phyloP scores from a whole-genome alignment of 2,329 filamentous ascomycete genomes.

The Zasmidium citrigriseum region DNA sequence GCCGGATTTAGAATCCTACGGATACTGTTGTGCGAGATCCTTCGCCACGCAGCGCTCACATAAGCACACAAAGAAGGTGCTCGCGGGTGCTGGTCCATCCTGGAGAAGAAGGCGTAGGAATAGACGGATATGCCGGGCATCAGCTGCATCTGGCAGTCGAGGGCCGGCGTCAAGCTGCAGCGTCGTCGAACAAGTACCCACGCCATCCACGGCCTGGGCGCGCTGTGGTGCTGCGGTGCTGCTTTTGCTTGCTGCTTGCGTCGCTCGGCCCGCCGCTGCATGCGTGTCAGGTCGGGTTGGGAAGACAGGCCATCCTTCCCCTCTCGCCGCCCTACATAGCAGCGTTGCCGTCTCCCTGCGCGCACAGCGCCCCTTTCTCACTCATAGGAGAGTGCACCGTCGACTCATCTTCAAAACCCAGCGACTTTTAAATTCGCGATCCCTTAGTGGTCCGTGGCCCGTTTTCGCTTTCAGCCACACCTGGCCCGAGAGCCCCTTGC shows the following conservation, averaged over 20 bases:
- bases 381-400: neutral
- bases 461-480: constrained; percentile 3
- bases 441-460: neutral
- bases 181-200: neutral
- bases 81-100: neutral
- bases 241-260: neutral
- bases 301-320: neutral
- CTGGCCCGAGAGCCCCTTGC: neutral
- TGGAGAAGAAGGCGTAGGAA: too few species aligned
- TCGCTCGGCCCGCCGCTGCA: neutral
- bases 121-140: too few species aligned
- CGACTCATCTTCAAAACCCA: neutral
- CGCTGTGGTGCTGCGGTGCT: neutral
- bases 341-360: neutral
- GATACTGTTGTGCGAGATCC: neutral
- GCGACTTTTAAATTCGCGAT: neutral
- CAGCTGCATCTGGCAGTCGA: too few species aligned
- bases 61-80: neutral
- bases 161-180: neutral
- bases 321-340: neutral
- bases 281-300: neutral
- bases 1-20: too few species aligned
- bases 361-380: too few species aligned
- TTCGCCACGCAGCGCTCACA: neutral
- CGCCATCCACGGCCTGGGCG: neutral